Evolutionary conservation across 352 stramenopile species (phyloP).

Genomic region (Globisporangium spiculum): DNA sequence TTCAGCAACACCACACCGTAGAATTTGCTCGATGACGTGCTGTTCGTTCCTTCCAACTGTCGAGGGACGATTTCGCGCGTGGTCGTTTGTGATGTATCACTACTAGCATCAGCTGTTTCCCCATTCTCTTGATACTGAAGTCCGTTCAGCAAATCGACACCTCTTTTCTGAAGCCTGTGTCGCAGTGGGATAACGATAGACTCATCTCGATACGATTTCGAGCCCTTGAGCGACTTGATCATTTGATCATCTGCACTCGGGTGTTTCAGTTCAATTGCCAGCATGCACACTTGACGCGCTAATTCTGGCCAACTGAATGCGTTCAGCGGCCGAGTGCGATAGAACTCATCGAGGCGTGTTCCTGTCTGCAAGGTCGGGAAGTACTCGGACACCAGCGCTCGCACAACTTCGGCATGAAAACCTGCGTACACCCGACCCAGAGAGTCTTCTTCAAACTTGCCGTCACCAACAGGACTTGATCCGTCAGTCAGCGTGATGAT

Average conservation of each 20-base stretch:
- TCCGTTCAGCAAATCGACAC: constrained; percentile 53
- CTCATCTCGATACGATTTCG: constrained; percentile 71
- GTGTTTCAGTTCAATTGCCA: constrained; percentile 71
- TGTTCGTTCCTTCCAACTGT: constrained; percentile 12
- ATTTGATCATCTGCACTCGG: constrained; percentile 66
- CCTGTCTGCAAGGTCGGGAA: constrained; percentile 71
- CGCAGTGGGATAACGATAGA: constrained; percentile 53
- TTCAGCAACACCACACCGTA: constrained; percentile 50
- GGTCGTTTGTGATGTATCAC: background rate
- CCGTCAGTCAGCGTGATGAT: constrained; percentile 45
- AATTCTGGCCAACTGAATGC: constrained; percentile 80
- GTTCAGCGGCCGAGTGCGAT: constrained; percentile 72
- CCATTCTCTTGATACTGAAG: constrained; percentile 45
- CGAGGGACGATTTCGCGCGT: constrained; percentile 13
- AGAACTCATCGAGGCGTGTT: constrained; percentile 67
- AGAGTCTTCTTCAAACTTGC: constrained; percentile 48
- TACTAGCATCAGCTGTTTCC: background rate
- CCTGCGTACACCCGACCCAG: constrained; percentile 42
- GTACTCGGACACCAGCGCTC: constrained; percentile 54
- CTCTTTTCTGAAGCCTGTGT: constrained; percentile 28
- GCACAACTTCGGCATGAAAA: constrained; percentile 53
- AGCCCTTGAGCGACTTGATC: constrained; percentile 73
- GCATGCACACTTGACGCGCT: constrained; percentile 64
- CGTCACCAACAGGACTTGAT: constrained; percentile 47
- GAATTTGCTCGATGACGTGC: constrained; percentile 23